Base-by-base conservation (phyloP, 163 green algal species). In the Coccomyxa subellipsoidea region DNA sequence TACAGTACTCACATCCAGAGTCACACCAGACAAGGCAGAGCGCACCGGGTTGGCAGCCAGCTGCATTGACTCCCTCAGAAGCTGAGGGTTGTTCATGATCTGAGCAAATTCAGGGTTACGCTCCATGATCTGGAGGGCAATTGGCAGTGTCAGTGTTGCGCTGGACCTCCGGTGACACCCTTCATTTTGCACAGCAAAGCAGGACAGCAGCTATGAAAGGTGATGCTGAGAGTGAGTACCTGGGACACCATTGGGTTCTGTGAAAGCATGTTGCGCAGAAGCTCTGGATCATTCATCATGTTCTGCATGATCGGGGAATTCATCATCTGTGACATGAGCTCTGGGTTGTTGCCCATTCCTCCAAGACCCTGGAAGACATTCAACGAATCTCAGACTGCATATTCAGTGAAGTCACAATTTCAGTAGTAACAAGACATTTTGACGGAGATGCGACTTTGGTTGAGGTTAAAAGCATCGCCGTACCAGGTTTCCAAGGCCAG, bases 81-180 rank as follows among this genome's bases (percentile, higher is more conserved):
- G 84, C 66, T 92, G 86, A 1, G 97, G 97, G 89, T 99, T 94
- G 80, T 95, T 97, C 6, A 99, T 84, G 31, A 97, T 83, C 80
- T 97, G 93, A 0, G 85, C 90, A 69, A 93, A 53, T 82, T 93
- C 86, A 34, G 85, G 92, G 83, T 98, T 96, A n/a, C 84, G 79
- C 54, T 98, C 94, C 89, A 87, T 85, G 35, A 86, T 54, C 84
- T 87, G 82, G 32, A 84, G 25, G 0, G 82, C 32, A 40, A 75
- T n/a, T n/a, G n/a, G n/a, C n/a, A n/a, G n/a, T n/a, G n/a, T n/a
- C n/a, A n/a, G n/a, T n/a, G n/a, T n/a, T n/a, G n/a, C n/a, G n/a
- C n/a, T n/a, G n/a, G n/a, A n/a, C n/a, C n/a, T n/a, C n/a, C n/a
- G n/a, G n/a, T n/a, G n/a, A n/a, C n/a, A n/a, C n/a, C n/a, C n/a